Conservation (phyloP, 345 rosid genomes). For the Bruguiera parviflora region DNA sequence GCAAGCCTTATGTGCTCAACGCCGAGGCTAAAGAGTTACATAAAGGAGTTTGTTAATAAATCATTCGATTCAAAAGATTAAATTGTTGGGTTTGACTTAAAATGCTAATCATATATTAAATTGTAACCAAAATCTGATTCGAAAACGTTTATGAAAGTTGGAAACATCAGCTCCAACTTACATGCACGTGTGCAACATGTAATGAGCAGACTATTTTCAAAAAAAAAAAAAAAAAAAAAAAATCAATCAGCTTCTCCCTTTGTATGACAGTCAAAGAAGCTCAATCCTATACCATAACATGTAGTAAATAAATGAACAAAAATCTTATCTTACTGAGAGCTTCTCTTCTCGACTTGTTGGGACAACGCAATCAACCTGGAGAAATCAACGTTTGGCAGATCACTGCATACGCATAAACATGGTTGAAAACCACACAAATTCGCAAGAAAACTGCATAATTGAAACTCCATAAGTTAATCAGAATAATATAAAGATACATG, state of each 20-base stretch:
- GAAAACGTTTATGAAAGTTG: too few species aligned
- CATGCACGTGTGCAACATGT: too few species aligned
- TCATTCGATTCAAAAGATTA: neutral
- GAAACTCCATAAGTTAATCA: constrained; percentile 1
- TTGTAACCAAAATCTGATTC: too few species aligned
- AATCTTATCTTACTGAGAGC: constrained; percentile 36
- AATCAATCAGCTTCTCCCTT: neutral
- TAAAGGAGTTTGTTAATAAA: neutral
- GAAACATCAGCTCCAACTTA: too few species aligned
- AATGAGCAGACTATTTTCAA: neutral
- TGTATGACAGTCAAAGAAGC: neutral
- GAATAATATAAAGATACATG: constrained; percentile 20
- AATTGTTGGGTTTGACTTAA: neutral
- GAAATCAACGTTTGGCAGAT: constrained; percentile 33
- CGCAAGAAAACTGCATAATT: neutral
- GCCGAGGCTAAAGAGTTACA: constrained; percentile 37
- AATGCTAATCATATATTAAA: neutral
- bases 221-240: neutral
- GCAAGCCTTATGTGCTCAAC: constrained; percentile 46
- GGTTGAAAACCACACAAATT: constrained; percentile 13
- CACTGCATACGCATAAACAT: constrained; percentile 28
- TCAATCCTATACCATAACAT: too few species aligned
- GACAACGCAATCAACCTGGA: constrained; percentile 31
- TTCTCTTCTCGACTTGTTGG: constrained; percentile 33
- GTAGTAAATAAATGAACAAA: neutral